Evolutionary conservation across 1,284 basidiomycete genomes (phyloP), one percentile per base, ranked within the genome.

Genomic region (Austroboletus niveus): DNA sequence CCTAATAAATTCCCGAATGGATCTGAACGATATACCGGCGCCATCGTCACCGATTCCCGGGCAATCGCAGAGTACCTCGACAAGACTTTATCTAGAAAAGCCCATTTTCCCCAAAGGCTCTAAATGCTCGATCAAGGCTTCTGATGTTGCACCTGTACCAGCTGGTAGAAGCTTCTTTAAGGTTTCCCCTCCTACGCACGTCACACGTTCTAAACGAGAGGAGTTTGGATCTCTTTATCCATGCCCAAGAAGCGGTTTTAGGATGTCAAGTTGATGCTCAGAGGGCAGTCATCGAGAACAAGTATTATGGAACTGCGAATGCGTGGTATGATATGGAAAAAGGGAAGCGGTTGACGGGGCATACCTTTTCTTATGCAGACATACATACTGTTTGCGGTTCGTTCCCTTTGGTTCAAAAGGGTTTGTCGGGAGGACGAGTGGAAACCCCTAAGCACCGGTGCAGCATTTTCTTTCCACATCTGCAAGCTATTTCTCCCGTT

Each of bases 11-110:
- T 8, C 15, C 36, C n/a, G 8, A 39, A 39, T 20, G 17, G 36
- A n/a, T 6, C 8, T 5, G 15, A 39, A 20, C 14, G 9, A 15
- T 39, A 39, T 20, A 39, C 17, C 0, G 63, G 68, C 3, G 63
- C 57, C 7, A 46, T 65, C 36, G 45, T 78, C 40, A 63, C 65
- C 32, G 72, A 75, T 47, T 77, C 73, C 3, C 60, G 57, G 39
- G 54, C 52, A 29, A 77, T 77, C 39, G 69, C 75, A 0, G 62
- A 68, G 35, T 79, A 78, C 52, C 69, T 80, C 29, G 78, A 80
- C 51, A 57, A 63, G 44, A 69, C 70, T n/a, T n/a, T 78, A 77
- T 54, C 72, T 75, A 0, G 61, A 70, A 30, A 71, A 69, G 3
- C 71, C 69, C 1, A 51, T 75, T 15, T 64, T 80, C 41, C 73